A percentile compares a stretch with the other conserved stretches of the same genome.
These are phyloP conservation scores for Ophiostoma sp. DNA, from an alignment of 2,329 filamentous ascomycete species.

Conservation along the genomic window DNA sequence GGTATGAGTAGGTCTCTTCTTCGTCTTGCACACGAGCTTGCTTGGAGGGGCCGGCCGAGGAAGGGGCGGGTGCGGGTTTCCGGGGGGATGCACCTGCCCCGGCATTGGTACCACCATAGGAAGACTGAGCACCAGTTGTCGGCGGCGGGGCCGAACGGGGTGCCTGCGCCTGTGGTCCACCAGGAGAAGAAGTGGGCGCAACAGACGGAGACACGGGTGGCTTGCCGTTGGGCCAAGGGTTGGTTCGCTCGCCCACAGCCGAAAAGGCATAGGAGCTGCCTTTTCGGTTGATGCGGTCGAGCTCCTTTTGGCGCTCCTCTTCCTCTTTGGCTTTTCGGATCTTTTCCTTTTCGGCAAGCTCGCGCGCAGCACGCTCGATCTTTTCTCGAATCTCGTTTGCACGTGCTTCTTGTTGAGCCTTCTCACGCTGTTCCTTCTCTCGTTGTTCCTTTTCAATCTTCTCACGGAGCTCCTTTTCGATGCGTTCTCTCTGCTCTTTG, in stretches of 20 bases:
- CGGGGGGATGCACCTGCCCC: constrained; percentile 27
- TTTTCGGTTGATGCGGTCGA: constrained; percentile 37
- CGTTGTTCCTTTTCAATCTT: constrained; percentile 34
- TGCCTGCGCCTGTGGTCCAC: constrained; percentile 31
- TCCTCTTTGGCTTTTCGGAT: constrained; percentile 37
- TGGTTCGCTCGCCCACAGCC: constrained; percentile 67
- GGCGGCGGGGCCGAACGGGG: constrained; percentile 31
- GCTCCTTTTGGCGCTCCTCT: constrained; percentile 30
- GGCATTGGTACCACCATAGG: constrained; percentile 10
- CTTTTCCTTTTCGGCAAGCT: constrained; percentile 39
- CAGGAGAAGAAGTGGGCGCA: constrained; percentile 33
- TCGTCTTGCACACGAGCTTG: constrained; percentile 40
- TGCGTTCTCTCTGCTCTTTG: constrained; percentile 36
- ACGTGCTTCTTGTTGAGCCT: constrained; percentile 32
- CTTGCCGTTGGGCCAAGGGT: constrained; percentile 67
- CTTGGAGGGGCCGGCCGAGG: constrained; percentile 53
- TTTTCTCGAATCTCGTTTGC: constrained; percentile 37
- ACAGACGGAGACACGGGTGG: constrained; percentile 42
- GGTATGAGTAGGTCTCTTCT: constrained; percentile 69
- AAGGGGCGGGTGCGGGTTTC: constrained; percentile 53
- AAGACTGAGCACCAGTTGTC: constrained; percentile 3
- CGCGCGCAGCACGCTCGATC: constrained; percentile 42
- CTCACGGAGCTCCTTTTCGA: constrained; percentile 37
- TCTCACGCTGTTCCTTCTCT: constrained; percentile 32
- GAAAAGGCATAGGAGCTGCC: constrained; percentile 62